A percentile compares a stretch with the other conserved stretches of the same genome.
These are phyloP conservation scores for Breynia disticha DNA, from an alignment of 441 rosid genomes.

Conservation along the genomic window DNA sequence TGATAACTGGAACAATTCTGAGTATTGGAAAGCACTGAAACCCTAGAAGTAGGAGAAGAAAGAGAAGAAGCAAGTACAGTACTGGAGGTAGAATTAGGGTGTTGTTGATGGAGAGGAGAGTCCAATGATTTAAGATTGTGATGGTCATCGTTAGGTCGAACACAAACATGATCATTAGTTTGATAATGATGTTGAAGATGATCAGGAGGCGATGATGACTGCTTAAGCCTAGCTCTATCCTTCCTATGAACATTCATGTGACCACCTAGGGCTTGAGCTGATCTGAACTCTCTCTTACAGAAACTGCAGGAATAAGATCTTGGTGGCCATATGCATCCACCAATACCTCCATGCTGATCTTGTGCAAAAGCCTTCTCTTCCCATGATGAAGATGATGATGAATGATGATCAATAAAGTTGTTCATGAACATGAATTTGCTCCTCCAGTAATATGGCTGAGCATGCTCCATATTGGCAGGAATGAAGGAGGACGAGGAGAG, in stretches of 20 bases:
- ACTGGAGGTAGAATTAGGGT: constrained; percentile 11
- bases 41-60: constrained; percentile 27
- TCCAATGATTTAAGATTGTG: constrained; percentile 9
- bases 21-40: constrained; percentile 20
- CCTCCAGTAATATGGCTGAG: constrained; percentile 3
- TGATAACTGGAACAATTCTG: constrained; percentile 15
- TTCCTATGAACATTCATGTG: constrained; percentile 95
- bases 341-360: constrained; percentile 49
- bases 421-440: constrained; percentile 10
- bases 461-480: no score
- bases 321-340: constrained; percentile 85
- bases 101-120: constrained; percentile 6
- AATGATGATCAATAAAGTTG: no score
- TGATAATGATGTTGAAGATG: no score
- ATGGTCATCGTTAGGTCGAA: constrained; percentile 14
- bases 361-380: constrained; percentile 89
- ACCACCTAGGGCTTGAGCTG: constrained; percentile 98
- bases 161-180: constrained; percentile 17
- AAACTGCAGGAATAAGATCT: constrained; percentile 90
- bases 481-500: background rate
- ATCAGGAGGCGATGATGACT: constrained; percentile 23
- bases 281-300: constrained; percentile 80
- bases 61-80: constrained; percentile 15
- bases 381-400: constrained; percentile 29
- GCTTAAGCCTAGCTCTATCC: constrained; percentile 88